These are phyloP conservation scores for Heliocybe sulcata DNA, from an alignment of 1,284 basidiomycete genomes.

Conservation along the genomic window DNA sequence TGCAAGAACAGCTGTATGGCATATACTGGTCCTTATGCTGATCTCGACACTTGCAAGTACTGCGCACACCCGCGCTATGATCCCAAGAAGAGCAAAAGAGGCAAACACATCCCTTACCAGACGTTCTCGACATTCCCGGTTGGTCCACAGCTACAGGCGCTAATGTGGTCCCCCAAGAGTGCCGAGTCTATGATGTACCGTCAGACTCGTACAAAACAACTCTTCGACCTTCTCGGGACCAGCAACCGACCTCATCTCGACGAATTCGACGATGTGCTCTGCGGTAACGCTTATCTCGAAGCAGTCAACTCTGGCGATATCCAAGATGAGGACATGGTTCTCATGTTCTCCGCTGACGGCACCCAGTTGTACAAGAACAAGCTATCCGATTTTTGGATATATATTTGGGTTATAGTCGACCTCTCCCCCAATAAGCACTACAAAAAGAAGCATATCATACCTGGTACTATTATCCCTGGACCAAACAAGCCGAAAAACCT, in stretches of 20 bases:
- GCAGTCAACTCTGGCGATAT: neutral
- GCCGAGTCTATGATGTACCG: slow-evolving; percentile 1
- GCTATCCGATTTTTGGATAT: neutral
- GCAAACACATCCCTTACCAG: neutral
- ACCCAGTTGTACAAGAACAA: neutral
- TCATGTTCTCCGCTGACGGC: neutral
- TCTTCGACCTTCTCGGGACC: neutral
- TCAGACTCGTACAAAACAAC: neutral
- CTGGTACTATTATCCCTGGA: slow-evolving; percentile 10
- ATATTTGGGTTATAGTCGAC: neutral
- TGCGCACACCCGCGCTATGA: neutral
- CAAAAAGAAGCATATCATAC: slow-evolving; percentile 6
- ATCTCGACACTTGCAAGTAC: neutral
- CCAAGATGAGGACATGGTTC: neutral
- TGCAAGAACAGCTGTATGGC: slow-evolving; percentile 9
- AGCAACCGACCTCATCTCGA: neutral
- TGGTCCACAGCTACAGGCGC: slow-evolving; percentile 17
- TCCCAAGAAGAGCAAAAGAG: neutral
- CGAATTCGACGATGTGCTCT: neutral
- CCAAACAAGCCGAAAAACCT: slow-evolving; percentile 9
- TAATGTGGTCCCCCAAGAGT: slow-evolving; percentile 10
- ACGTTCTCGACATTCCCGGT: slow-evolving; percentile 14
- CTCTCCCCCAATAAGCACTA: neutral
- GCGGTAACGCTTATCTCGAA: neutral
- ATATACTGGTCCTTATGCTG: neutral